Evolutionary conservation across 2,329 filamentous ascomycete species (phyloP).

Genomic region (Chrysoporthe deuterocubensis): DNA sequence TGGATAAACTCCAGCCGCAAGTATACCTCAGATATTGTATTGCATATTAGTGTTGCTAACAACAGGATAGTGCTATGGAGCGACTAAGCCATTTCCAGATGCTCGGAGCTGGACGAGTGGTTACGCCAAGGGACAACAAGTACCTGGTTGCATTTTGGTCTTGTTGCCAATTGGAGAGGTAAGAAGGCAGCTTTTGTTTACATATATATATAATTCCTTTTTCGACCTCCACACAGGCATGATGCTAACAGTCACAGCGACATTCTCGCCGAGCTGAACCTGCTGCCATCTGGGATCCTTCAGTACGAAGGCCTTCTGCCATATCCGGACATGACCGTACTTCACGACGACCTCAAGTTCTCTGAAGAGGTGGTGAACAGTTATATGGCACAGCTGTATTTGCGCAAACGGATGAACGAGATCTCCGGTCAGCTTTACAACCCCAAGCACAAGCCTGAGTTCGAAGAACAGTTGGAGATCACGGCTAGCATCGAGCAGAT

Average conservation of each 20-base stretch:
- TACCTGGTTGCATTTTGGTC: conserved; percentile 87
- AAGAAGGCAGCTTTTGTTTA: conserved; percentile 30
- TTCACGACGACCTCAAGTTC: conserved; percentile 49
- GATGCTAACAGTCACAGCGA: conserved; percentile 59
- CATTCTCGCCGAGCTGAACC: conserved; percentile 82
- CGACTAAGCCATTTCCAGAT: conserved; percentile 40
- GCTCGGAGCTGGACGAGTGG: conserved; percentile 31
- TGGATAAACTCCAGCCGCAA: conserved; percentile 77
- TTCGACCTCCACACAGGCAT: conserved; percentile 11
- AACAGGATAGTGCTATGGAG: conserved; percentile 48
- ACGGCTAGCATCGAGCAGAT: conserved; percentile 40
- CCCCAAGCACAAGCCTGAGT: conserved; percentile 39
- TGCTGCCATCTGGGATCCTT: conserved; percentile 65
- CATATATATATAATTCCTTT: no score
- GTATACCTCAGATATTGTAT: conserved; percentile 37
- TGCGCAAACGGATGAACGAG: conserved; percentile 67
- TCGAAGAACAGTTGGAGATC: conserved; percentile 39
- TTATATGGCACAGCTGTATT: conserved; percentile 66
- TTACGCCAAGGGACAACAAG: conserved; percentile 60
- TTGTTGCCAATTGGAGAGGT: conserved; percentile 90
- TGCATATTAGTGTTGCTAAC: conserved; percentile 7
- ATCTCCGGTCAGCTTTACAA: conserved; percentile 63
- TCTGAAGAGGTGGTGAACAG: conserved; percentile 57
- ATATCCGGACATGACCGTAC: conserved; percentile 60
- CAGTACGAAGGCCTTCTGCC: conserved; percentile 67